Base-by-base conservation (phyloP, 371 early-diverging fungal species). In the Haplosporangium sp. region DNA sequence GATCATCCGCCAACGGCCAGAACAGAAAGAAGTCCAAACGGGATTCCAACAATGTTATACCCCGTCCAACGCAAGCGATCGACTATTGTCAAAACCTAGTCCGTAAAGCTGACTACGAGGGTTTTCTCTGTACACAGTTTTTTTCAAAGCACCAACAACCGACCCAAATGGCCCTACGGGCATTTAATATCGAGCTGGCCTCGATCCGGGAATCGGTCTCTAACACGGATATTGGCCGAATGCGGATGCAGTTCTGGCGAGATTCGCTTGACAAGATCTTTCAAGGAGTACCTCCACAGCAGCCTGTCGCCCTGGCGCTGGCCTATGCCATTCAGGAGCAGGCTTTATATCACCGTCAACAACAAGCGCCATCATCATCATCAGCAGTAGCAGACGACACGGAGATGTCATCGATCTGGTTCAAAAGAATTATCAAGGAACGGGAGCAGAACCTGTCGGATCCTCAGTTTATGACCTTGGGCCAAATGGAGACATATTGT, bases 121-220 rank as follows among this genome's bases (percentile, higher is more conserved):
- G 80, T 7, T 79, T 79, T 43, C 51, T 79, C 16, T 73, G 80
- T 36, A 73, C 80, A 5, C 80, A 79, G 20, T 79, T 79, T 42
- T 79, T 79, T 36, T 73, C 80, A 7, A 59, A 64, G 42, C 65
- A 73, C 42, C 73, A 79, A 38, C 60, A 69, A 38, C 42, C 68
- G 18, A 79, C 73, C 11, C 80, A 79, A 36, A 58, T 79, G 84
- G 96, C 93, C 0, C 72, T 98, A 36, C 86, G 95, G 38, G 96
- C 97, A 1, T 92, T 98, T 82, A 95, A 95, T 74, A 85, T 94
- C 43, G 98, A 98, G 77, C 81, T 94, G 21, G 93, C 95, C 8
- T 85, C 85, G 61, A 86, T 95, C 64, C 88, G 94, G 38, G 94
- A 95, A 42, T 85, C 76, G 42, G 92, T 94, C 0, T 86, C 87